These are phyloP conservation scores for Aspergillus latus DNA, from an alignment of 2,329 filamentous ascomycete genomes.

Conservation along the genomic window DNA sequence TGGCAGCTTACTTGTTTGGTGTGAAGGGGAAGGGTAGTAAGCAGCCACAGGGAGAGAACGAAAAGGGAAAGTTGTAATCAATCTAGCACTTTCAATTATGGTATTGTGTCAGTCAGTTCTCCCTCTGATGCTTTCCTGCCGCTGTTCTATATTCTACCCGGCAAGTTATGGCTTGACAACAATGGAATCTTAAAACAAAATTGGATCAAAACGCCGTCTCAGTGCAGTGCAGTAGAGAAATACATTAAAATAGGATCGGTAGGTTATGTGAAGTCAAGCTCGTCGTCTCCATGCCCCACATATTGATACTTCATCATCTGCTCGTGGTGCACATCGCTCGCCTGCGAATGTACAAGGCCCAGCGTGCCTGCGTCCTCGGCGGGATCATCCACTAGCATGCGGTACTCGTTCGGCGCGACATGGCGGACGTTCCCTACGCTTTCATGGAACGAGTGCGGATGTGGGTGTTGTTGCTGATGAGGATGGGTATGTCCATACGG, in stretches of 20 bases:
- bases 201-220: not conserved
- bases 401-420: constrained; percentile 38
- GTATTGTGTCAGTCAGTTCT: not conserved
- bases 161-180: too few relatives aligned
- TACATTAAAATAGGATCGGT: not conserved
- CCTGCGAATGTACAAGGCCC: constrained; percentile 39
- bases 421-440: constrained; percentile 33
- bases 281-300: constrained; percentile 39
- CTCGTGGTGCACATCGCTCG: constrained; percentile 43
- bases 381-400: constrained; percentile 44
- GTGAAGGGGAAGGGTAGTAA: constrained; percentile 28
- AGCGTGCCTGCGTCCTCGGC: constrained; percentile 36
- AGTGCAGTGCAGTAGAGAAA: not conserved
- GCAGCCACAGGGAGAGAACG: not conserved
- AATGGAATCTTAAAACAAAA: not conserved
- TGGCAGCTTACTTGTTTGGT: constrained; percentile 60
- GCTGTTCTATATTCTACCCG: not conserved
- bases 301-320: constrained; percentile 43
- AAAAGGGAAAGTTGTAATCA: not conserved
- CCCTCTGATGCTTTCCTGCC: not conserved
- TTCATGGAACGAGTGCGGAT: not conserved
- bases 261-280: constrained; percentile 23
- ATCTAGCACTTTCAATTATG: not conserved
- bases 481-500: constrained; percentile 36
- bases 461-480: constrained; percentile 24